Conservation (phyloP, 2,329 filamentous ascomycete genomes). For the Colletotrichum destructivum region DNA sequence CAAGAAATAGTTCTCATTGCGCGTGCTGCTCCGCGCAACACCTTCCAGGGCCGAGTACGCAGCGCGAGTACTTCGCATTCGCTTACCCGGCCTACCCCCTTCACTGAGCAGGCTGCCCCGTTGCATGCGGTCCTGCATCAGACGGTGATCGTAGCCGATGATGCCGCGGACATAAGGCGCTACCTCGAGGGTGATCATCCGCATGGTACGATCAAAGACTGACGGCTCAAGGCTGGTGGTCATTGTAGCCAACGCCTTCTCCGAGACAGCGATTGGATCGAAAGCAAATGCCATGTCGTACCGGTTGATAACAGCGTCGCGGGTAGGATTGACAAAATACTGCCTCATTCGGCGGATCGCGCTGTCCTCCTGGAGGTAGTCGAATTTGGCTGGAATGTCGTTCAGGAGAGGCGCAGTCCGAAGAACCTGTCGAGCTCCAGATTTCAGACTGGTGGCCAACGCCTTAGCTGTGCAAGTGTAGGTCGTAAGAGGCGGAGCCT, state of each 20-base stretch:
- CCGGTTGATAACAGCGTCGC: conserved; percentile 56
- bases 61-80: conserved; percentile 79
- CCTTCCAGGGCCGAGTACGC: conserved; percentile 85
- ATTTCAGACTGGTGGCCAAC: conserved; percentile 36
- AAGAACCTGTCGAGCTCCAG: conserved; percentile 30
- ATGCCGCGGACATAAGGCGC: conserved; percentile 94
- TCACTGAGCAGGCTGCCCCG: conserved; percentile 75
- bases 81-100: conserved; percentile 63
- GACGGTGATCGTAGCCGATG: conserved; percentile 79
- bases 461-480: conserved; percentile 45
- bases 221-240: conserved; percentile 73
- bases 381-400: conserved; percentile 10
- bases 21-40: conserved; percentile 75
- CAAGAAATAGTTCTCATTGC: conserved; percentile 81
- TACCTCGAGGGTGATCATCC: conserved; percentile 80
- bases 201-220: conserved; percentile 81
- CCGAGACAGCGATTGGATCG: conserved; percentile 70
- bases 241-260: conserved; percentile 55
- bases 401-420: conserved; percentile 8
- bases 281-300: conserved; percentile 72
- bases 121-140: conserved; percentile 76
- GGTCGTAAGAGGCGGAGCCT: conserved; percentile 56
- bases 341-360: conserved; percentile 56
- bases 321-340: conserved; percentile 49
- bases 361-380: conserved; percentile 51